phyloP scores from a whole-genome alignment of 164 flowering plant species.

The Nymphaea thermarum region DNA sequence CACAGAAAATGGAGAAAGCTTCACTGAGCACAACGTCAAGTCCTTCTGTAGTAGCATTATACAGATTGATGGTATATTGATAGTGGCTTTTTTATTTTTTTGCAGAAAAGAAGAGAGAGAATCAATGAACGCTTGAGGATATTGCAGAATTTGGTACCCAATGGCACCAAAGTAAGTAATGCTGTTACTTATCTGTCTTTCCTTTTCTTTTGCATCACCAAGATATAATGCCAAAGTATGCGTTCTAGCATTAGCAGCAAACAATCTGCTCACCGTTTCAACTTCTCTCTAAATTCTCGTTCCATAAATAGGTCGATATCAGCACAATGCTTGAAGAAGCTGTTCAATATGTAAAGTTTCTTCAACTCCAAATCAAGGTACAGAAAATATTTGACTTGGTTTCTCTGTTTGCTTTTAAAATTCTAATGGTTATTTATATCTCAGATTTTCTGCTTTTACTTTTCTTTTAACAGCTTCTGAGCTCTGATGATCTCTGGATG shows the following conservation, averaged over 20 bases:
- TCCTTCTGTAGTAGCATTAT: too few relatives aligned
- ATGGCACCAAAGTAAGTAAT: slow-evolving; percentile 78
- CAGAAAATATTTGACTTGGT: background rate
- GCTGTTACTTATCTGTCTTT: too few relatives aligned
- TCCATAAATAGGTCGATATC: slow-evolving; percentile 55
- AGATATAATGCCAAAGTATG: too few relatives aligned
- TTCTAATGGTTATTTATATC: background rate
- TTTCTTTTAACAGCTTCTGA: slow-evolving; percentile 47
- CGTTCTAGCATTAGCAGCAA: too few relatives aligned
- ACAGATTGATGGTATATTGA: too few relatives aligned
- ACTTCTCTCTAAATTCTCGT: background rate
- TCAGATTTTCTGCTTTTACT: background rate
- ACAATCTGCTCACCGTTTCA: too few relatives aligned
- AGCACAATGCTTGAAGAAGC: slow-evolving; percentile 99
- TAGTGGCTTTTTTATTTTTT: background rate
- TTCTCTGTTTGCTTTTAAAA: too few relatives aligned
- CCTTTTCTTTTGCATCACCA: too few relatives aligned
- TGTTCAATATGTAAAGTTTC: slow-evolving; percentile 85
- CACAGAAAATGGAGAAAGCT: too few relatives aligned
- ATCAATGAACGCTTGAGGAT: slow-evolving; percentile 75
- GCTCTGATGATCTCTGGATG: slow-evolving; percentile 98
- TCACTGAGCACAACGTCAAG: too few relatives aligned
- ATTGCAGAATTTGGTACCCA: slow-evolving; percentile 78
- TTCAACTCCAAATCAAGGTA: slow-evolving; percentile 98
- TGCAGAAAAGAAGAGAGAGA: slow-evolving; percentile 87